These are phyloP conservation scores for Hymenoscyphus albidus DNA, from an alignment of 2,329 filamentous ascomycete genomes.

Conservation along the genomic window DNA sequence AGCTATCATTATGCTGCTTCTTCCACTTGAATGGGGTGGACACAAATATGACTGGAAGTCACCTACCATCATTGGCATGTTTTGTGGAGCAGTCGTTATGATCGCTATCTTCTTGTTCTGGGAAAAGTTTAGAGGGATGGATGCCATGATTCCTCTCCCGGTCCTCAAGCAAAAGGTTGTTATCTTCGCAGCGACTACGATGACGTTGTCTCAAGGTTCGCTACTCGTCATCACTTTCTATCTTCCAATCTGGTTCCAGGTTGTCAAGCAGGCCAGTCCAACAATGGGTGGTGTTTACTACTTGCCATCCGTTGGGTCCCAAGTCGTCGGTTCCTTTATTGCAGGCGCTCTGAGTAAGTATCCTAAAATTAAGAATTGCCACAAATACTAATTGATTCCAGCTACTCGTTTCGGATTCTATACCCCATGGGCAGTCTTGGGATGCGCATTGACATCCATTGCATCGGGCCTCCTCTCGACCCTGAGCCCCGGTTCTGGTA, in stretches of 20 bases:
- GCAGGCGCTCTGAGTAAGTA: constrained; percentile 25
- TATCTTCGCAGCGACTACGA: constrained; percentile 13
- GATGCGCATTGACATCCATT: constrained; percentile 32
- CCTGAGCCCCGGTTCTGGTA: constrained; percentile 21
- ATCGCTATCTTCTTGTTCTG: constrained; percentile 31
- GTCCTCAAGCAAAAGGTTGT: constrained; percentile 23
- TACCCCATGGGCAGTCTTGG: constrained; percentile 32
- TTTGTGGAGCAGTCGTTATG: constrained; percentile 29
- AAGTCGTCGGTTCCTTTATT: constrained; percentile 19
- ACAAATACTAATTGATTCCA: constrained; percentile 19
- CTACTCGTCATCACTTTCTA: constrained; percentile 24
- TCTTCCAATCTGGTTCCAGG: constrained; percentile 35
- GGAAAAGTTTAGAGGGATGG: constrained; percentile 41
- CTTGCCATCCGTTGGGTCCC: constrained; percentile 24
- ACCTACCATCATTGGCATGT: constrained; percentile 34
- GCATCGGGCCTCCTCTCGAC: constrained; percentile 36
- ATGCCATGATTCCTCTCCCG: constrained; percentile 35
- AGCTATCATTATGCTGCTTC: constrained; percentile 36
- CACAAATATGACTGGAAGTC: constrained; percentile 28
- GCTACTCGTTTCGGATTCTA: constrained; percentile 34
- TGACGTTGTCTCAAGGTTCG: constrained; percentile 15
- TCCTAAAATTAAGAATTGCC: not conserved
- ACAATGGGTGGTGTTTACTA: constrained; percentile 29
- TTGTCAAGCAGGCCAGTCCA: constrained; percentile 27
- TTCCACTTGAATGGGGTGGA: constrained; percentile 46